Base-by-base conservation (phyloP, 1,284 basidiomycete species). In the Ustilago crameri region DNA sequence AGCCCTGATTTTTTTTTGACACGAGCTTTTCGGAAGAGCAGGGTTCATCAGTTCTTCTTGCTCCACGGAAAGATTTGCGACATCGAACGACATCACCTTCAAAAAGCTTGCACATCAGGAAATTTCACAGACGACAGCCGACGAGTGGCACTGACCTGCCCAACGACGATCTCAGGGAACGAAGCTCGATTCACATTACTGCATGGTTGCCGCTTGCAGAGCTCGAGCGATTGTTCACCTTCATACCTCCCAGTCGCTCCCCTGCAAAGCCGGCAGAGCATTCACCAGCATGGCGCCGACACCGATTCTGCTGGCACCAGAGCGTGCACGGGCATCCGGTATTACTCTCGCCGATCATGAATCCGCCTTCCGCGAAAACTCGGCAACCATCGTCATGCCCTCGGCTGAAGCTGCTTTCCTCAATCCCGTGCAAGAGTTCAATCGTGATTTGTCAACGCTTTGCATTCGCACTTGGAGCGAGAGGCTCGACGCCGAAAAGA, bases 351-450 rank as follows among this genome's bases (percentile, higher is more conserved):
- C 54, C 32, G 51, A 71, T 17, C 37, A 73, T 20, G 80, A 82
- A 45, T 58, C 77, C 0, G 81, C 80, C 3, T 82, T 82, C 53
- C 66, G 74, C 27, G 81, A 82, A 44, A 79, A 79, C 50, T 74
- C 67, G 58, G 75, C 81, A 1, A 81, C 80, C 27, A 82, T 82
- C 46, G 78, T 81, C 23, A 74, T 82, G 61, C 81, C 81, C 10
- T 75, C 75, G 4, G 76, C 76, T 23, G 76, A 80, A 40, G 80
- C 82, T 12, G 85, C 84, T n/a, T 99, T 99, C 85, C 86, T 98
- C 61, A 99, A 99, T 82, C 95, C 96, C 2, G 92, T 98, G 8
- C 95, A 99, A 81, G 93, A 99, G 84, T 99, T 97, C 87, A 99
- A 99, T 85, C 88, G 96, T 42, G 95, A 98, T 84, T 84, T 94